phyloP scores from a whole-genome alignment of 1,139 yeast genomes.

The Blastobotrys raffinosifermentans region DNA sequence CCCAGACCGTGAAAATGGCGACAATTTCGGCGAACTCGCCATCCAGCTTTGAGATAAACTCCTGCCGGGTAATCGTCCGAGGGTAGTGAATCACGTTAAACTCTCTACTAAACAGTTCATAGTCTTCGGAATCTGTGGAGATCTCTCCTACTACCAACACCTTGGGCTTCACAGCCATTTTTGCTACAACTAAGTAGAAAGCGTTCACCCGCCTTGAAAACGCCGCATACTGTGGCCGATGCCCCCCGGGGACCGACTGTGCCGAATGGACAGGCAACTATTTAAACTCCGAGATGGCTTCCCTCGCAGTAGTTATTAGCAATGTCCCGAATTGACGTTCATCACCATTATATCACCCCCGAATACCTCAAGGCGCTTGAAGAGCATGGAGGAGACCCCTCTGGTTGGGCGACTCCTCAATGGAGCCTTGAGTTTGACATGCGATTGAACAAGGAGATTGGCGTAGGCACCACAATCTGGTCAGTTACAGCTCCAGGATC shows the following conservation, averaged over 20 bases:
- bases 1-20: conserved; percentile 26
- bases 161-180: conserved; percentile 10
- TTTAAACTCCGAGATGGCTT: too few relatives aligned
- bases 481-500: conserved; percentile 1
- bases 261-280: too few relatives aligned
- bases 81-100: conserved; percentile 6
- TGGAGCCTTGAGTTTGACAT: not conserved
- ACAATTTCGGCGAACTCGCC: conserved; percentile 25
- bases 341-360: not conserved
- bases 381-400: not conserved
- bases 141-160: conserved; percentile 15
- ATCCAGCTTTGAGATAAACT: conserved; percentile 26
- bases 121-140: conserved; percentile 8
- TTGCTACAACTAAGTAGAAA: too few relatives aligned
- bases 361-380: not conserved
- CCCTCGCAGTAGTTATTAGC: too few relatives aligned
- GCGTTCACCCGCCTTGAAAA: too few relatives aligned
- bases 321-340: not conserved
- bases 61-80: conserved; percentile 17
- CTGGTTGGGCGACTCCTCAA: not conserved
- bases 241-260: too few relatives aligned
- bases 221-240: too few relatives aligned
- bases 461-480: not conserved
- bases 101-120: conserved; percentile 4
- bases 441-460: not conserved